A percentile compares a stretch with the other conserved stretches of the same genome.
Conservation (phyloP, 1,139 yeast species). For the Hyphopichia wangnamkhiaoensis region DNA sequence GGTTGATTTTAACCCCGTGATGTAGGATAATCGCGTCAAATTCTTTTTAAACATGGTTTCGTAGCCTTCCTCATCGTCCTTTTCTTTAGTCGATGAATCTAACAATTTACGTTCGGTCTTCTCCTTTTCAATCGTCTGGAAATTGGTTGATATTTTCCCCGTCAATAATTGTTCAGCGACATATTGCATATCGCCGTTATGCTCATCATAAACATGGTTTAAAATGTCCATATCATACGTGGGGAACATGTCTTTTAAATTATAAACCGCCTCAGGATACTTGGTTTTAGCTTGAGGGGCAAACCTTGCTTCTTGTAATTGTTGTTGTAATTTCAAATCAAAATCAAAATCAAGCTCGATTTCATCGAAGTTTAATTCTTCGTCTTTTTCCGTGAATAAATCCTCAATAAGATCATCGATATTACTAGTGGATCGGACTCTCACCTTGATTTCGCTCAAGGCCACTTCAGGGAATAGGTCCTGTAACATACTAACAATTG, state of each 20-base stretch:
- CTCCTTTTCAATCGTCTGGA: neutral
- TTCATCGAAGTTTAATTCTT: conserved; percentile 5
- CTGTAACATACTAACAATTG: conserved; percentile 23
- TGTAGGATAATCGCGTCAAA: neutral
- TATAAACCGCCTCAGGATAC: conserved; percentile 12
- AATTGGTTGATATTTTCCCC: neutral
- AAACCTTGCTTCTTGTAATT: neutral
- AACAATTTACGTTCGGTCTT: neutral
- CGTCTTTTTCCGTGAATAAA: conserved; percentile 19
- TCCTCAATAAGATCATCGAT: conserved; percentile 23
- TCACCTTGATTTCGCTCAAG: conserved; percentile 26
- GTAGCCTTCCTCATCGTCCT: conserved; percentile 1
- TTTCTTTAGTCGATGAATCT: neutral
- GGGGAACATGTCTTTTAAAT: conserved; percentile 27
- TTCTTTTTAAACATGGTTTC: neutral
- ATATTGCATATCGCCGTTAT: conserved; percentile 17
- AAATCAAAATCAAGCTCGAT: conserved; percentile 3
- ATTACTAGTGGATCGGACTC: conserved; percentile 20
- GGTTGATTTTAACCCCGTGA: neutral
- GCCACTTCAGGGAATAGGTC: conserved; percentile 30
- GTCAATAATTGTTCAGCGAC: conserved; percentile 9
- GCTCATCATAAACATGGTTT: conserved; percentile 14
- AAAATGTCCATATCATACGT: conserved; percentile 15
- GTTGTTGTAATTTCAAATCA: conserved; percentile 1
- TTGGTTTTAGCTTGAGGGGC: neutral